phyloP scores from a whole-genome alignment of 2,329 filamentous ascomycete species.

The Stagonosporopsis vannaccii region DNA sequence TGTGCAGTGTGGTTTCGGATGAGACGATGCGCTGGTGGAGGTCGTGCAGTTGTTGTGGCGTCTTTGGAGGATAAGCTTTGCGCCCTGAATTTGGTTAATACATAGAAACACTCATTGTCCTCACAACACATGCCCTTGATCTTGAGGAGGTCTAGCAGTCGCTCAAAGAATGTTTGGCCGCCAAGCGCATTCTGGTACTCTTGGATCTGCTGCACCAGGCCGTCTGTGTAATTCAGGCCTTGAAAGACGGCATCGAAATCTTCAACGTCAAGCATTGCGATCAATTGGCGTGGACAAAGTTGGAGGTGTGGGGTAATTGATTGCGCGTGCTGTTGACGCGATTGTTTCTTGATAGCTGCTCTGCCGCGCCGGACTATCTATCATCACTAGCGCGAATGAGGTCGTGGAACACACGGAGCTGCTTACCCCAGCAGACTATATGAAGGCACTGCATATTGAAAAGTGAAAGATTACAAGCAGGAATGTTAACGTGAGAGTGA shows the following conservation, averaged over 20 bases:
- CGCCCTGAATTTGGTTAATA: conserved; percentile 51
- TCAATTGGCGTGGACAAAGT: neutral
- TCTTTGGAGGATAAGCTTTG: conserved; percentile 77
- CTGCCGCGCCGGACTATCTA: neutral
- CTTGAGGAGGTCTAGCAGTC: conserved; percentile 73
- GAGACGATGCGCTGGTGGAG: conserved; percentile 75
- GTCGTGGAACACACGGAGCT: neutral
- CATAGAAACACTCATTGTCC: neutral
- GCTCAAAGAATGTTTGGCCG: conserved; percentile 79
- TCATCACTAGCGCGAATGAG: conserved; percentile 11
- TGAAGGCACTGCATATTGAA: neutral
- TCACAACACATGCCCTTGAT: conserved; percentile 66
- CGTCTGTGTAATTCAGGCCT: conserved; percentile 34
- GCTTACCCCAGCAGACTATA: neutral
- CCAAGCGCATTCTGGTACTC: conserved; percentile 71
- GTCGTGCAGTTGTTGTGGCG: conserved; percentile 70
- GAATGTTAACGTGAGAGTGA: neutral
- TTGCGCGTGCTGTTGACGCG: conserved; percentile 12
- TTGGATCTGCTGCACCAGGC: conserved; percentile 65
- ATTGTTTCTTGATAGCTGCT: conserved; percentile 6
- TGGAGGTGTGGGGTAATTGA: conserved; percentile 5
- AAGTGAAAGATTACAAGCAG: neutral
- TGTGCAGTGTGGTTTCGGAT: conserved; percentile 70
- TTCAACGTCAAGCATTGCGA: conserved; percentile 67
- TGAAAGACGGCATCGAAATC: conserved; percentile 74